Evolutionary conservation across 164 flowering plant genomes (phyloP).

Genomic region (Umbilicus rupestris): DNA sequence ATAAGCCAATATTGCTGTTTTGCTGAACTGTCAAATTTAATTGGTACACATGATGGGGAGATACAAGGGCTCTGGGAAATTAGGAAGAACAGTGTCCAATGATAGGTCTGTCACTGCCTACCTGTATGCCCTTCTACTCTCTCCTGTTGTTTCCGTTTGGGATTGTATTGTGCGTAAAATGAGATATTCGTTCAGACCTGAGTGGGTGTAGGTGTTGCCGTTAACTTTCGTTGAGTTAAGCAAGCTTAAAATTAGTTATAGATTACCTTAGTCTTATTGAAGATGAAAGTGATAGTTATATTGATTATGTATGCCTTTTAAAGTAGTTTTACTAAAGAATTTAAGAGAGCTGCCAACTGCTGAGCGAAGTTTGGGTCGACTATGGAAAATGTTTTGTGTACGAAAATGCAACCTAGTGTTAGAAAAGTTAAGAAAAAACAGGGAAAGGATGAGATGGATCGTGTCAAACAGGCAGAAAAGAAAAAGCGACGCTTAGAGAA

Average conservation of each 20-base stretch:
- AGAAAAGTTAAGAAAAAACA: conserved; percentile 89
- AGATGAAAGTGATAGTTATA: conserved; percentile 18
- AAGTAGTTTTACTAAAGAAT: conserved; percentile 16
- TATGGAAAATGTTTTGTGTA: conserved; percentile 22
- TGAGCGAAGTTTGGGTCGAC: conserved; percentile 14
- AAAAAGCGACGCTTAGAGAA: conserved; percentile 91
- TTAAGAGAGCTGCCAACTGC: conserved; percentile 12
- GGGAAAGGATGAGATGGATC: conserved; percentile 81
- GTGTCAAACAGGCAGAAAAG: conserved; percentile 91
- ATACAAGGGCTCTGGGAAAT: conserved; percentile 30
- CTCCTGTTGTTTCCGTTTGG: conserved; percentile 82
- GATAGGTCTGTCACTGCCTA: conserved; percentile 38
- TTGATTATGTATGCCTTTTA: conserved; percentile 27
- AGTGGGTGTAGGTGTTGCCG: conserved; percentile 71
- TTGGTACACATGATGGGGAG: conserved; percentile 37
- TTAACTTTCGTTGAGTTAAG: conserved; percentile 13
- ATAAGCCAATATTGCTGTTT: too few species aligned
- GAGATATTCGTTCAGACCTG: conserved; percentile 81
- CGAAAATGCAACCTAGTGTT: conserved; percentile 41
- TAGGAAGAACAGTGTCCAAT: conserved; percentile 46
- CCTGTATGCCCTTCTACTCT: conserved; percentile 45
- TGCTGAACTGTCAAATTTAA: not conserved
- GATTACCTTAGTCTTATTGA: conserved; percentile 8
- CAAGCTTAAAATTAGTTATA: conserved; percentile 14
- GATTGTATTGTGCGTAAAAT: conserved; percentile 72